phyloP scores from a whole-genome alignment of 179 eudicot genomes.

The Pouteria campechiana region DNA sequence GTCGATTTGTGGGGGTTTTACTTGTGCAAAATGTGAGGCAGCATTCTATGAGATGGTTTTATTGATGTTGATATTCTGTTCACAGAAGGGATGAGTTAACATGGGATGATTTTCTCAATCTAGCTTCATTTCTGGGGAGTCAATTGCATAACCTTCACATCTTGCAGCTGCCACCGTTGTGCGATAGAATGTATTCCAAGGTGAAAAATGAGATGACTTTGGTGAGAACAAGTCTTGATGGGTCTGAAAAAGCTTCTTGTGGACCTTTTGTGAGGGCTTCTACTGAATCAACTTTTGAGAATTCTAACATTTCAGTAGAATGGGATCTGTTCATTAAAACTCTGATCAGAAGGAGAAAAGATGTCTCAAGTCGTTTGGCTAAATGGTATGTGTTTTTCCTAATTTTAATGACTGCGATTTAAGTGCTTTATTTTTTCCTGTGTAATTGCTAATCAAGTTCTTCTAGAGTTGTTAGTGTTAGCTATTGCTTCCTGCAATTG shows the following conservation, averaged over 20 bases:
- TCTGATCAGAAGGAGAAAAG: constrained; percentile 38
- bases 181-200: constrained; percentile 14
- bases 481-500: too few species aligned
- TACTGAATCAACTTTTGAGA: constrained; percentile 18
- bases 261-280: constrained; percentile 12
- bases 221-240: too few species aligned
- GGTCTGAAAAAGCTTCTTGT: too few species aligned
- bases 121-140: constrained; percentile 89
- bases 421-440: too few species aligned
- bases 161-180: constrained; percentile 49
- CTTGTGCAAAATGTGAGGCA: too few species aligned
- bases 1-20: too few species aligned
- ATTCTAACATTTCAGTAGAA: constrained; percentile 22
- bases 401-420: too few species aligned
- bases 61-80: constrained; percentile 7
- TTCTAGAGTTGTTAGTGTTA: too few species aligned
- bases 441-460: background rate
- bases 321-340: constrained; percentile 48
- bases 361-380: constrained; percentile 43
- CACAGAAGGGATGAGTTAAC: constrained; percentile 68
- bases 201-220: constrained; percentile 16
- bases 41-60: too few species aligned
- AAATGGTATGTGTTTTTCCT: constrained; percentile 89
- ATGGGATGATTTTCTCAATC: constrained; percentile 44
- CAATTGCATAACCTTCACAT: constrained; percentile 62